Conservation (phyloP, 768 basidiomycete genomes). For the Ephemerocybe angulata region DNA sequence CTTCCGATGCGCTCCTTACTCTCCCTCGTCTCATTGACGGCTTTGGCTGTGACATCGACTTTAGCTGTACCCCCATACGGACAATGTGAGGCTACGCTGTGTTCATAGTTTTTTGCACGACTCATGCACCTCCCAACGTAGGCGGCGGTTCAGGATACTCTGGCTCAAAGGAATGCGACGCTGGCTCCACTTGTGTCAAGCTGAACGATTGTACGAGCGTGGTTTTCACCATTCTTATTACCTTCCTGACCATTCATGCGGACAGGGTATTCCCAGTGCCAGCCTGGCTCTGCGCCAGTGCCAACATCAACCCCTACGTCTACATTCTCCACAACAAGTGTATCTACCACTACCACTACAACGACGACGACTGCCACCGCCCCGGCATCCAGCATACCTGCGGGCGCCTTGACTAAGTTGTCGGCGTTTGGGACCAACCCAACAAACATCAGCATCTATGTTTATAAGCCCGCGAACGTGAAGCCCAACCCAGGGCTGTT, state of each 20-base stretch:
- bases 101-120: neutral
- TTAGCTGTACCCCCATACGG: conserved; percentile 4
- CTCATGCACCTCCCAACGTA: neutral
- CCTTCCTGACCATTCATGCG: too few species aligned
- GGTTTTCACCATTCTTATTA: too few species aligned
- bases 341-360: neutral
- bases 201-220: conserved; percentile 3
- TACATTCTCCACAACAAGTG: neutral
- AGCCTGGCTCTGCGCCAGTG: neutral
- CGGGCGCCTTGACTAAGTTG: conserved; percentile 1
- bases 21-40: neutral
- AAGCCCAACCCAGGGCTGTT: conserved; percentile 40
- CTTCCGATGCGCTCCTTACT: neutral
- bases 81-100: too few species aligned
- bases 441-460: conserved; percentile 44
- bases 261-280: conserved; percentile 10
- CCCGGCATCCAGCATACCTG: conserved; percentile 2
- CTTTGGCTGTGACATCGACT: neutral
- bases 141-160: conserved; percentile 6
- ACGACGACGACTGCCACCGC: neutral
- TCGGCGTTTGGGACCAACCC: conserved; percentile 48
- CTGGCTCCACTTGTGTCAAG: conserved; percentile 1
- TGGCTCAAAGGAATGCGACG: conserved; percentile 4
- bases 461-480: conserved; percentile 39
- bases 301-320: neutral